Base-by-base conservation (phyloP, 2,329 filamentous ascomycete species). In the Alternaria triticina region DNA sequence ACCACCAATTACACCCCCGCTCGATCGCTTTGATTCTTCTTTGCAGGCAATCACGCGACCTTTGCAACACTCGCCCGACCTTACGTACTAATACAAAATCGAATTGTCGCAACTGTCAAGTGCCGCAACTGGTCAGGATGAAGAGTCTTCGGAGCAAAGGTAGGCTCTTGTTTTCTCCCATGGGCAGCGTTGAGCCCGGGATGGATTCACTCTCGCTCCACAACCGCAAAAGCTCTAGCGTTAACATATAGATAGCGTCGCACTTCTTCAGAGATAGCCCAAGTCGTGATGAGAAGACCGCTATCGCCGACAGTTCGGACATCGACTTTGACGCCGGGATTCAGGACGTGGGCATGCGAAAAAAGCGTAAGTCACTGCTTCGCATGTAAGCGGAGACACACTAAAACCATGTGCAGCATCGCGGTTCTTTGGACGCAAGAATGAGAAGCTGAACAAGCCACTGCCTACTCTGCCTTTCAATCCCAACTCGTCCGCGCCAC, bases 101-200 rank as follows among this genome's bases (percentile, higher is more conserved):
- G 22, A 36, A 22, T 52, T 23, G 20, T 52, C 36, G 3, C n/a
- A 33, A 13, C 13, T 22, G 36, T 25, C 11, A 8, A 11, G 5
- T 7, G 17, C 25, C 11, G 27, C 45, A 36, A 20, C 25, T 52
- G 9, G 27, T 9, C 47, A 65, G 11, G 5, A 73, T 72, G 72
- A 70, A 70, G 51, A 67, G 58, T 17, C 62, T 74, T 36, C 69
- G 65, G 52, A 54, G 40, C 20, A 72, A 70, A 67, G 68, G 71
- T 68, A 68, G 20, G 57, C 13, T 54, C 10, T 52, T 46, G 8
- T 11, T 27, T 22, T 25, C 30, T 20, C 17, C 30, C 20, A 46
- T 50, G 10, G 15, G 44, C 28, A 20, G 20, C 36, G 22, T 20
- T 17, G 33, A 27, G 15, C 44, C 44, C n/a, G 25, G 11, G 25